These are phyloP conservation scores for Pseudopithomyces maydicus DNA, from an alignment of 2,329 filamentous ascomycete genomes.

Conservation along the genomic window DNA sequence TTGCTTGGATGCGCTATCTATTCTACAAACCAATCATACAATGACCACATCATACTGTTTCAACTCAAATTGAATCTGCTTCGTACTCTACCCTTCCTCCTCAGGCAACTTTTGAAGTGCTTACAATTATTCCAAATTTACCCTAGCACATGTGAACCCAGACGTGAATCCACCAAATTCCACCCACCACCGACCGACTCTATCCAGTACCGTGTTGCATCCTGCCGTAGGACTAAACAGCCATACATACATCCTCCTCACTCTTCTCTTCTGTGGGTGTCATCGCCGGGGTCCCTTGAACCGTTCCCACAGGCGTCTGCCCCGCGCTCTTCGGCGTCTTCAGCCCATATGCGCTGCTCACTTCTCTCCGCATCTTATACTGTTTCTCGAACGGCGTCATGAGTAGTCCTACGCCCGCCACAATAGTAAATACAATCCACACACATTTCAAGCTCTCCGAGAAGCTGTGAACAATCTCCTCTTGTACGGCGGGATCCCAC, in stretches of 20 bases:
- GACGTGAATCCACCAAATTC: not conserved
- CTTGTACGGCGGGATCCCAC: conserved; percentile 18
- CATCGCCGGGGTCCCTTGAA: not conserved
- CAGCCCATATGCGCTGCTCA: conserved; percentile 49
- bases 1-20: too few species aligned
- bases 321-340: conserved; percentile 24
- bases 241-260: not conserved
- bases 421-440: conserved; percentile 44
- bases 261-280: not conserved
- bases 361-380: conserved; percentile 43
- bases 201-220: not conserved
- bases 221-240: not conserved
- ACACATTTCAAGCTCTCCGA: conserved; percentile 41
- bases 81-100: too few species aligned
- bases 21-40: too few species aligned
- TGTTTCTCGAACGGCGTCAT: conserved; percentile 43
- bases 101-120: too few species aligned
- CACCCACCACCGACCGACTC: not conserved
- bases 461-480: conserved; percentile 43
- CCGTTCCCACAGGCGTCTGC: not conserved
- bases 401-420: conserved; percentile 40
- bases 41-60: too few species aligned
- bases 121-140: too few species aligned
- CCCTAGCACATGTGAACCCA: too few species aligned
- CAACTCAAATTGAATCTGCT: too few species aligned